These are phyloP conservation scores for Auricularia sp. DNA, from an alignment of 768 basidiomycete genomes.

Conservation along the genomic window DNA sequence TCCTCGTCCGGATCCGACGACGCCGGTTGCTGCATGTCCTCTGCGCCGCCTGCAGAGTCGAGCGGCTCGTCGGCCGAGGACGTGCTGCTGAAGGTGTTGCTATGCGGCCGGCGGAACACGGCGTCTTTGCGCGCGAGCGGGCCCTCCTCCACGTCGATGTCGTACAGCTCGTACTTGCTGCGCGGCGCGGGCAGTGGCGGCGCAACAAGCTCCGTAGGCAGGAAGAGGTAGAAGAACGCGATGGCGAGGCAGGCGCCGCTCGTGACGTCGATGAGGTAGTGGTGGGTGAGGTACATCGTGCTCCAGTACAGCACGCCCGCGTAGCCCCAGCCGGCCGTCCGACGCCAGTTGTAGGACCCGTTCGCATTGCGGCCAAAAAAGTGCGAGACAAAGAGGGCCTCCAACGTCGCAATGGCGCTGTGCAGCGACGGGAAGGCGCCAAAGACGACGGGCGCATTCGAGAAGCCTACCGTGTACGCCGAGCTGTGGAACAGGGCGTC, in stretches of 20 bases:
- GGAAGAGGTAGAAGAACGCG: conserved; percentile 76
- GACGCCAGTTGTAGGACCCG: neutral
- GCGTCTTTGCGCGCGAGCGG: conserved; percentile 25
- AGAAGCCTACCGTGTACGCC: conserved; percentile 73
- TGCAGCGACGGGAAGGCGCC: conserved; percentile 96
- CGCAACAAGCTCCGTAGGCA: conserved; percentile 70
- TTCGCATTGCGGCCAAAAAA: conserved; percentile 71
- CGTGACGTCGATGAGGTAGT: conserved; percentile 97
- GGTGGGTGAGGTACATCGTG: conserved; percentile 97
- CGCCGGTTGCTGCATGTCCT: conserved; percentile 27
- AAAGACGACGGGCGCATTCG: conserved; percentile 85
- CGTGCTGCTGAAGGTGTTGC: conserved; percentile 1
- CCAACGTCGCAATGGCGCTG: conserved; percentile 81
- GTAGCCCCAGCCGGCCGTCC: conserved; percentile 68
- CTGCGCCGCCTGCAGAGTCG: conserved; percentile 13
- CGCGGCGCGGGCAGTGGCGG: conserved; percentile 35
- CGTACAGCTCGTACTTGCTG: conserved; percentile 70
- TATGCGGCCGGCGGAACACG: conserved; percentile 13
- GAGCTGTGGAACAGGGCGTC: conserved; percentile 72
- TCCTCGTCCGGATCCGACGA: conserved; percentile 52
- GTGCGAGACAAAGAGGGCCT: conserved; percentile 86
- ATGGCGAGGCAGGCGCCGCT: conserved; percentile 87
- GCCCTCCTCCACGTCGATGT: conserved; percentile 40
- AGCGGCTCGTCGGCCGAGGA: conserved; percentile 4
- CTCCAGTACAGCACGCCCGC: conserved; percentile 88